Evolutionary conservation across 495 filamentous ascomycete species (phyloP).

Genomic region (Aspergillus diversus): DNA sequence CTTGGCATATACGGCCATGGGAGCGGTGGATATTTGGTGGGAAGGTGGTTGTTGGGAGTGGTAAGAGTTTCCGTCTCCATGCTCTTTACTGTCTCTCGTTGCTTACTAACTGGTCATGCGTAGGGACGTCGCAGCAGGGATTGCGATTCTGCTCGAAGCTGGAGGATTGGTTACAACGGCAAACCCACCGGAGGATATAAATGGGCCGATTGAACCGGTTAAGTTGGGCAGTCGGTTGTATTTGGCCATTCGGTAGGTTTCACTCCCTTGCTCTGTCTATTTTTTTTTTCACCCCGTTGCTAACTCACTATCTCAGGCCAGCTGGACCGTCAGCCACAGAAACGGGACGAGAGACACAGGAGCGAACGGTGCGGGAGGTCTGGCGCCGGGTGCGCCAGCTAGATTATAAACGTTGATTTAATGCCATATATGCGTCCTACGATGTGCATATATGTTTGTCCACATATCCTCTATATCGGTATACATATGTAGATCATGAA

Average conservation of each 20-base stretch:
- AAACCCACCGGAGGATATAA: constrained; percentile 60
- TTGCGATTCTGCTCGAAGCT: constrained; percentile 59
- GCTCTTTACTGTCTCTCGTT: not conserved
- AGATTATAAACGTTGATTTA: constrained; percentile 59
- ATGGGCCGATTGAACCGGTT: constrained; percentile 58
- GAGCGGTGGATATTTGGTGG: constrained; percentile 62
- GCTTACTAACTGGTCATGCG: not conserved
- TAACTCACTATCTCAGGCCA: constrained; percentile 43
- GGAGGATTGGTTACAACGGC: constrained; percentile 69
- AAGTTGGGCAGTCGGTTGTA: constrained; percentile 65
- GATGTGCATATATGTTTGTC: too few species aligned
- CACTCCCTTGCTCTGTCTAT: not conserved
- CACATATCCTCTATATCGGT: too few species aligned
- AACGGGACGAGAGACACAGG: constrained; percentile 63
- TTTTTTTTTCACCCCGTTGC: not conserved
- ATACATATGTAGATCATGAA: constrained; percentile 19
- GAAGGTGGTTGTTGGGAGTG: constrained; percentile 64
- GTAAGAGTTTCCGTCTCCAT: constrained; percentile 31
- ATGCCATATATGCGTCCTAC: not conserved
- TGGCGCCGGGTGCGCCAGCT: constrained; percentile 65
- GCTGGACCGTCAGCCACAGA: constrained; percentile 63
- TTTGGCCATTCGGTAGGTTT: constrained; percentile 60
- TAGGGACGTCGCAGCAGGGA: constrained; percentile 59
- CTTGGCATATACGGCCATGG: constrained; percentile 61
- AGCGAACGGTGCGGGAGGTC: constrained; percentile 67